Percentiles rank a stretch among this genome's conserved stretches.
Conservation (phyloP, 495 filamentous ascomycete genomes). For the Podospora fimiseda region DNA sequence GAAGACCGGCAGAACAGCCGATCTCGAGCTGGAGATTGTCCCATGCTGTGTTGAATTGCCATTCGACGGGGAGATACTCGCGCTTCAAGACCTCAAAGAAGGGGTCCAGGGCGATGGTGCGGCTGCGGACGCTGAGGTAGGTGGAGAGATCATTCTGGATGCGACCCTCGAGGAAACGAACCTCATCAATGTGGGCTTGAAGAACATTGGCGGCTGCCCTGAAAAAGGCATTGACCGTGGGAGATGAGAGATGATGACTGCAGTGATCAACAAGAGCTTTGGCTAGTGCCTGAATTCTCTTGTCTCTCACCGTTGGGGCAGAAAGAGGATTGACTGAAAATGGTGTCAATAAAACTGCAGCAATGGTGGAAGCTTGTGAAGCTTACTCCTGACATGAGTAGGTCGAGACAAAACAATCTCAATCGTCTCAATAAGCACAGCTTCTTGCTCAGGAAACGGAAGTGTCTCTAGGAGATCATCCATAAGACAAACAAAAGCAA, state of each 20-base stretch:
- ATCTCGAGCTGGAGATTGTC: constrained; percentile 11
- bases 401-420: background rate
- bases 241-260: background rate
- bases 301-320: background rate
- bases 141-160: constrained; percentile 5
- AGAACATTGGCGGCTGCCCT: constrained; percentile 5
- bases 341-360: too few relatives aligned
- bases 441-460: background rate
- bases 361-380: too few relatives aligned
- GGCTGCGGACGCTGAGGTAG: constrained; percentile 15
- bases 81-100: constrained; percentile 21
- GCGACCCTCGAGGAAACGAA: constrained; percentile 8
- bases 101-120: constrained; percentile 15
- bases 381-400: background rate
- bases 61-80: constrained; percentile 3
- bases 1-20: constrained; percentile 10
- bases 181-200: constrained; percentile 14
- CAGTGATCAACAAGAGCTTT: background rate
- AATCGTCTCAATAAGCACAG: constrained; percentile 4
- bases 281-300: constrained; percentile 2
- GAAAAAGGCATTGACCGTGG: constrained; percentile 7
- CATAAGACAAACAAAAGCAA: constrained; percentile 15
- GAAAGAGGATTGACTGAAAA: background rate
- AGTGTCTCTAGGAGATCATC: constrained; percentile 17
- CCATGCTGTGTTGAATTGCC: background rate